Conservation (phyloP, 441 rosid genomes). For the Codiaeum variegatum region DNA sequence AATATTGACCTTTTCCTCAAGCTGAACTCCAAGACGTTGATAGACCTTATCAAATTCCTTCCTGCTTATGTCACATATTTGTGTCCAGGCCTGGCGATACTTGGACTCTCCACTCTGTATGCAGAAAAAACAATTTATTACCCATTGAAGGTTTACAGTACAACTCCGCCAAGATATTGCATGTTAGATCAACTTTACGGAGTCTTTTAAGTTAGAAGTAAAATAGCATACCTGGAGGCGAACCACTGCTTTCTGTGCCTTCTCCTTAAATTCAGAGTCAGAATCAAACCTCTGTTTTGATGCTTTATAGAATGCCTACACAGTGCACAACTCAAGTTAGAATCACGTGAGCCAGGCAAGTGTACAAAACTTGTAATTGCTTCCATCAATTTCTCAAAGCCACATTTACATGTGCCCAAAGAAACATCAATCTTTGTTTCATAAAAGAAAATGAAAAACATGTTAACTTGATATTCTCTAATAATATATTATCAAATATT, state of each 20-base stretch:
- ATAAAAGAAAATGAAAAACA: neutral
- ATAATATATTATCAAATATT: neutral
- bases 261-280: constrained; percentile 71
- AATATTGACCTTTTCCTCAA: constrained; percentile 71
- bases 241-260: constrained; percentile 87
- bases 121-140: neutral
- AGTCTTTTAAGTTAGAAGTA: neutral
- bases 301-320: constrained; percentile 69
- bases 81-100: constrained; percentile 75
- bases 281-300: constrained; percentile 72
- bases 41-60: constrained; percentile 71
- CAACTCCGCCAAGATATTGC: neutral
- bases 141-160: neutral
- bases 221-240: constrained; percentile 65
- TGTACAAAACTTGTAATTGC: neutral
- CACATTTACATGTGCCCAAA: neutral
- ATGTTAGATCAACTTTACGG: neutral
- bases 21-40: constrained; percentile 59
- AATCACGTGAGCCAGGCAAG: neutral
- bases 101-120: constrained; percentile 71
- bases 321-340: neutral
- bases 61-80: constrained; percentile 85
- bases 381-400: neutral
- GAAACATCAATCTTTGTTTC: neutral
- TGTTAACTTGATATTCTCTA: neutral